Evolutionary conservation across 148 eudicot species (phyloP), one percentile per base, ranked within the genome.

Genomic region (Chenopodium formosanum): DNA sequence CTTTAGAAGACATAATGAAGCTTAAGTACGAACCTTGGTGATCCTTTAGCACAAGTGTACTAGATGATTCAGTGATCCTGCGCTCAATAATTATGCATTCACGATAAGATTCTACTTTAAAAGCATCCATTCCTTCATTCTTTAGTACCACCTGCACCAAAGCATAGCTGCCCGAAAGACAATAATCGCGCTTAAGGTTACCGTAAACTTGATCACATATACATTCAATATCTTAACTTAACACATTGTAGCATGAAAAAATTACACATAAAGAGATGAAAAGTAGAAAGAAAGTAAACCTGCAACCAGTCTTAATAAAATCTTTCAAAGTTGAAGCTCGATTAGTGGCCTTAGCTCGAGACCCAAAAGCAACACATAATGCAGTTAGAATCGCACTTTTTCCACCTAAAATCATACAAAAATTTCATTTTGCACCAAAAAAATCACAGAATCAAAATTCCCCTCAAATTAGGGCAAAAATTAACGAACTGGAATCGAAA

Each of bases 331-430:
- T 82, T 0, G 94, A 75, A 0, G 98, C 99, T 67, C 99, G 94
- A 70, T 94, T 94, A 2, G 99, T 97, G 63, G 93, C 89, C 88
- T 88, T 94, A 70, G 99, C 99, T 83, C 99, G 92, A 73, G 91
- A 87, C 5, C 99, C 99, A 83, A 97, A 97, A 20, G 97, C 99
- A 63, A 97, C 86, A 83, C 95, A 91, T n/a, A 97, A 80, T 37
- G 99, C 99, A 34, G 99, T 97, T 82, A 97, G 84, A 75, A 97
- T 97, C 29, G 99, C 98, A 81, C 99, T 97, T 87, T 97, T 97
- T 11, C 99, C 99, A 82, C 99, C 99, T 97, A 82, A 56, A 25
- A 73, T 68, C 78, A 27, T 34, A 71, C 70, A 50, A 62, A 58
- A 66, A 31, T 20, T 76, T 63, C 77, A 79, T 70, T 81, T 40